Evolutionary conservation across 495 filamentous ascomycete genomes (phyloP).

Genomic region (Neurospora sp.): DNA sequence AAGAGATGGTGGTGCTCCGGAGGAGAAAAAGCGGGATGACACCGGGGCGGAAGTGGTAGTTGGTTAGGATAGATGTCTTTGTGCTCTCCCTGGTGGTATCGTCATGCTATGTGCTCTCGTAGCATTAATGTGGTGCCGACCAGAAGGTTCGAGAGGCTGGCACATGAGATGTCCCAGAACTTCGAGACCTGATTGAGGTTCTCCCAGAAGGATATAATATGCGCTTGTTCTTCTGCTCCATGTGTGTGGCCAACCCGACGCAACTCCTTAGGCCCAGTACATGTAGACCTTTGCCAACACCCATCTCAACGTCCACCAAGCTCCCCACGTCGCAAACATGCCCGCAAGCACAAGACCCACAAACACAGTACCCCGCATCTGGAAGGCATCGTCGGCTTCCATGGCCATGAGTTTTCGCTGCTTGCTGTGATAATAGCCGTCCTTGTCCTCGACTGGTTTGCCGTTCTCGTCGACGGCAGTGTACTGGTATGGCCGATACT

Average conservation of each 20-base stretch:
- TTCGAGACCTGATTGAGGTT: not conserved
- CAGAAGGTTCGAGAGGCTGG: not conserved
- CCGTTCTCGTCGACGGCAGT: conserved; percentile 11
- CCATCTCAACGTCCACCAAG: conserved; percentile 20
- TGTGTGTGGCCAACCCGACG: not conserved
- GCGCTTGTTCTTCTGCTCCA: not conserved
- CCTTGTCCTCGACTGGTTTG: not conserved
- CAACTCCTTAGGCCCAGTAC: not conserved
- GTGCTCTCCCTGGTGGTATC: not conserved
- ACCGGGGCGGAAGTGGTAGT: not conserved
- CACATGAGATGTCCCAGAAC: not conserved
- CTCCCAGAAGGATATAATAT: not conserved
- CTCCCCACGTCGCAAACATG: conserved; percentile 15
- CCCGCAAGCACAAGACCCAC: conserved; percentile 19
- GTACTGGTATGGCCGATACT: conserved; percentile 21
- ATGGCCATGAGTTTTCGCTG: conserved; percentile 40
- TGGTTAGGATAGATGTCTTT: not conserved
- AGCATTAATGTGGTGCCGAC: not conserved
- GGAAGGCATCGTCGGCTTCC: conserved; percentile 43
- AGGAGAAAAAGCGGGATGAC: not conserved
- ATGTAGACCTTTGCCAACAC: not conserved
- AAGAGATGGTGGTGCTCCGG: not conserved
- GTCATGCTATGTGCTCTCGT: not conserved
- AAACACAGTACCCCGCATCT: conserved; percentile 32
- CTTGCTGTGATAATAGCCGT: conserved; percentile 40